Percentiles rank a stretch among this genome's conserved stretches.
Conservation (phyloP, 2,329 filamentous ascomycete species). For the Fusarium sp. region DNA sequence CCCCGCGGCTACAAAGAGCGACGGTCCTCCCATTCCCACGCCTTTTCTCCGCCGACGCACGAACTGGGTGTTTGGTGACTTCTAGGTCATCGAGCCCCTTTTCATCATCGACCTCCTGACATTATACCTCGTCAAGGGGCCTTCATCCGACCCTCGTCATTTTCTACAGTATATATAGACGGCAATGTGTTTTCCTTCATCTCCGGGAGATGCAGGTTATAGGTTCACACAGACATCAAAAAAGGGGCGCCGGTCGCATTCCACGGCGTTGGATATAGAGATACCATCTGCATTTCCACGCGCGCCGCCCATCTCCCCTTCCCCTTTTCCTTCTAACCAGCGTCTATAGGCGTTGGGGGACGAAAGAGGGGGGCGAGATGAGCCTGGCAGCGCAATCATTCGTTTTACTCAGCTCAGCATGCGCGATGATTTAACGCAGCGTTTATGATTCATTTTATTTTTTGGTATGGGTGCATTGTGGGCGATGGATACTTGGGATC, state of each 20-base stretch:
- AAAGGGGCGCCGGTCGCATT: conserved; percentile 45
- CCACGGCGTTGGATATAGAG: conserved; percentile 49
- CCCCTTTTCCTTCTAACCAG: neutral
- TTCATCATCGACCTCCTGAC: conserved; percentile 5
- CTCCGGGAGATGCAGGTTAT: conserved; percentile 15
- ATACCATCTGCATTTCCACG: conserved; percentile 45
- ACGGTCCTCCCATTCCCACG: conserved; percentile 36
- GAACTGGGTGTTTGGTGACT: conserved; percentile 46
- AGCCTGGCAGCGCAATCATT: conserved; percentile 12
- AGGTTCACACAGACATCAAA: conserved; percentile 20
- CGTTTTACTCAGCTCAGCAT: conserved; percentile 18
- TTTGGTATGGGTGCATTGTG: conserved; percentile 26
- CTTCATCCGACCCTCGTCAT: conserved; percentile 28
- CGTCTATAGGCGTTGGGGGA: conserved; percentile 11
- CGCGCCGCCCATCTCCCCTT: neutral
- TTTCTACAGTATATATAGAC: conserved; percentile 37
- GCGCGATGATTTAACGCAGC: conserved; percentile 34
- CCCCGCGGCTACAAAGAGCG: conserved; percentile 16
- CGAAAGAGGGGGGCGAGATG: neutral
- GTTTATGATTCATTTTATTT: conserved; percentile 25
- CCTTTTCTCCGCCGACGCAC: conserved; percentile 44
- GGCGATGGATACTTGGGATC: conserved; percentile 28
- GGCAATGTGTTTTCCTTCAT: conserved; percentile 17
- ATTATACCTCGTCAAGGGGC: conserved; percentile 7
- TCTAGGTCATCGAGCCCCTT: conserved; percentile 23